Percentiles rank a stretch among this genome's conserved stretches.
Conservation (phyloP, 768 basidiomycete species). For the Macrolepiota dolichaula region DNA sequence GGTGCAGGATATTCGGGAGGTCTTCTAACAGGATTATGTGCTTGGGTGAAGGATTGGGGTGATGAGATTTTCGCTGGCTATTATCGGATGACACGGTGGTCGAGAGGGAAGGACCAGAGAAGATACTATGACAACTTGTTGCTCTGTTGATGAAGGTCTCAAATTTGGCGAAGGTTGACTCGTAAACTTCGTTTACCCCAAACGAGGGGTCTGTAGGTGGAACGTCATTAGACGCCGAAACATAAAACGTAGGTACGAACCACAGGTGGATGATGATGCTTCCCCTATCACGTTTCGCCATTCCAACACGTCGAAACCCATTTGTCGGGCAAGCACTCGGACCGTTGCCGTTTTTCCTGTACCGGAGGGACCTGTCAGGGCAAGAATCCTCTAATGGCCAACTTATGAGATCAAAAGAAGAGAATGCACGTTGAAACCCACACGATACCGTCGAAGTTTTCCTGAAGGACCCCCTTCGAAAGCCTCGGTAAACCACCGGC, state of each 20-base stretch:
- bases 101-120: constrained; percentile 20
- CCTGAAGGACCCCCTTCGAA: constrained; percentile 64
- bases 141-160: constrained; percentile 73
- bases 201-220: background rate
- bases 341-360: constrained; percentile 88
- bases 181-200: constrained; percentile 29
- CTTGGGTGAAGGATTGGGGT: constrained; percentile 17
- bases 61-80: constrained; percentile 16
- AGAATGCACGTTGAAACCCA: constrained; percentile 29
- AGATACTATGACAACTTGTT: constrained; percentile 54
- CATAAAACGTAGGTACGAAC: constrained; percentile 13
- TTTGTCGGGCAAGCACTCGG: constrained; percentile 66
- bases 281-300: constrained; percentile 76
- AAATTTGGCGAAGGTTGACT: constrained; percentile 64
- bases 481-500: constrained; percentile 72
- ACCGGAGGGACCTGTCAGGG: constrained; percentile 86
- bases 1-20: constrained; percentile 86
- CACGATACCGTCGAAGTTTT: constrained; percentile 70
- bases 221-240: background rate
- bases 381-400: constrained; percentile 68
- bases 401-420: background rate
- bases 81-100: constrained; percentile 13
- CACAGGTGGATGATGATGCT: constrained; percentile 21
- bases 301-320: constrained; percentile 80
- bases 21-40: constrained; percentile 83